Percentiles rank a stretch among this genome's conserved stretches.
Conservation (phyloP, 352 stramenopile genomes). For the Pythium phragmiticola region DNA sequence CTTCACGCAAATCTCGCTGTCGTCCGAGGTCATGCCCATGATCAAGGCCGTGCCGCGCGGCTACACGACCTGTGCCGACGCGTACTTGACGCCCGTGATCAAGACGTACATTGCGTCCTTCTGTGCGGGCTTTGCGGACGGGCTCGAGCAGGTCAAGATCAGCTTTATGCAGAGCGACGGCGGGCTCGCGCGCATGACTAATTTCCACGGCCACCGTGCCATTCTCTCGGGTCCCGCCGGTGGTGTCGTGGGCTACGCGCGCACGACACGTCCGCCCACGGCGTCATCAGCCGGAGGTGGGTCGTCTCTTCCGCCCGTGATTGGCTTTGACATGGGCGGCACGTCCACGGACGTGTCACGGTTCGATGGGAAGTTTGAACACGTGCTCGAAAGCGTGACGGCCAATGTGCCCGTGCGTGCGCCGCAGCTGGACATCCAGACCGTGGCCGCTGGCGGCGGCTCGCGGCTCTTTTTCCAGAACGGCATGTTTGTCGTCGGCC, state of each 20-base stretch:
- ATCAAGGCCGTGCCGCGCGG: slow-evolving; percentile 96
- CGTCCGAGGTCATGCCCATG: slow-evolving; percentile 96
- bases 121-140: slow-evolving; percentile 93
- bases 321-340: slow-evolving; percentile 99
- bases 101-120: slow-evolving; percentile 97
- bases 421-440: slow-evolving; percentile 99
- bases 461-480: slow-evolving; percentile 96
- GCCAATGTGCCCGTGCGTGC: slow-evolving; percentile 97
- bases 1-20: slow-evolving; percentile 93
- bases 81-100: slow-evolving; percentile 98
- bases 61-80: slow-evolving; percentile 96
- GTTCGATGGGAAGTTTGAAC: slow-evolving; percentile 96
- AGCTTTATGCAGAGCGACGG: slow-evolving; percentile 99
- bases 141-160: slow-evolving; percentile 90
- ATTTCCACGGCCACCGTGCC: slow-evolving; percentile 91
- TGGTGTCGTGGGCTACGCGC: slow-evolving; percentile 97
- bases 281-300: slow-evolving; percentile 20
- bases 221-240: slow-evolving; percentile 94
- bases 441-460: slow-evolving; percentile 96
- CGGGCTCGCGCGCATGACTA: slow-evolving; percentile 94
- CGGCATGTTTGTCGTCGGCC: slow-evolving; percentile 97
- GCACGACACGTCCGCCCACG: slow-evolving; percentile 77
- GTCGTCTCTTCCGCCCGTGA: slow-evolving; percentile 55
- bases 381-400: slow-evolving; percentile 98
- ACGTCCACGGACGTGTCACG: slow-evolving; percentile 98